Percentiles rank a stretch among this genome's conserved stretches.
Conservation (phyloP, 1,284 basidiomycete genomes). For the Rhodotorula sp. region DNA sequence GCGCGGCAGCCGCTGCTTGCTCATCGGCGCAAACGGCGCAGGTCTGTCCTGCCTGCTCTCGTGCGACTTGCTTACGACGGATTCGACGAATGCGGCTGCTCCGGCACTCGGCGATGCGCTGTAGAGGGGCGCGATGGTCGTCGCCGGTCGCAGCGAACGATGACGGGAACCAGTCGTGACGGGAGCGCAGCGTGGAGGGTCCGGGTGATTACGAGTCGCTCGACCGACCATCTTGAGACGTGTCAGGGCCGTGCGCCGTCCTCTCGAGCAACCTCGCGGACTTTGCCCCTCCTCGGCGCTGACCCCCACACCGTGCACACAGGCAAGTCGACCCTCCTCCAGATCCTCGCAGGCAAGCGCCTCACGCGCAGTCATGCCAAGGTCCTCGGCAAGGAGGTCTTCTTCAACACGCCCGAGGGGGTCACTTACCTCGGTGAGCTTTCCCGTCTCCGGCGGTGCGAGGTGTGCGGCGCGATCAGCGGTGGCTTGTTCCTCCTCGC, state of each 20-base stretch:
- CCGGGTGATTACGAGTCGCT: no score
- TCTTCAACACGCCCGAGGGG: constrained; percentile 63
- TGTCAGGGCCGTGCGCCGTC: not conserved
- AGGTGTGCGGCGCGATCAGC: not conserved
- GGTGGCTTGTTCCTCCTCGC: not conserved
- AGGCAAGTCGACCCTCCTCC: constrained; percentile 92
- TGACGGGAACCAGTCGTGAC: no score
- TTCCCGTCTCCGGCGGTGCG: not conserved
- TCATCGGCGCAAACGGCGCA: constrained; percentile 84
- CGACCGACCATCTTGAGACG: no score
- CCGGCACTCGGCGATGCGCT: no score
- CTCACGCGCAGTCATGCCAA: constrained; percentile 67
- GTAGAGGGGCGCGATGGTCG: not conserved
- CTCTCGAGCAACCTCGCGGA: not conserved
- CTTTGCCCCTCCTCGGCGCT: not conserved
- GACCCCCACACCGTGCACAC: constrained; percentile 47
- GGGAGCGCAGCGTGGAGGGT: no score
- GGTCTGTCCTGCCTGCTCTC: constrained; percentile 56
- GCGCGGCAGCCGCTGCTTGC: constrained; percentile 73
- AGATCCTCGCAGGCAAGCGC: constrained; percentile 90
- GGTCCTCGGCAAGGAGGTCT: constrained; percentile 81
- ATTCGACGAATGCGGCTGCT: not conserved
- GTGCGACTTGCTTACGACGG: no score
- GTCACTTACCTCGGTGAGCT: constrained; percentile 89
- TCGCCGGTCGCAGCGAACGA: not conserved